Evolutionary conservation across 2,329 filamentous ascomycete genomes (phyloP).

Genomic region (Penicillium sp.): DNA sequence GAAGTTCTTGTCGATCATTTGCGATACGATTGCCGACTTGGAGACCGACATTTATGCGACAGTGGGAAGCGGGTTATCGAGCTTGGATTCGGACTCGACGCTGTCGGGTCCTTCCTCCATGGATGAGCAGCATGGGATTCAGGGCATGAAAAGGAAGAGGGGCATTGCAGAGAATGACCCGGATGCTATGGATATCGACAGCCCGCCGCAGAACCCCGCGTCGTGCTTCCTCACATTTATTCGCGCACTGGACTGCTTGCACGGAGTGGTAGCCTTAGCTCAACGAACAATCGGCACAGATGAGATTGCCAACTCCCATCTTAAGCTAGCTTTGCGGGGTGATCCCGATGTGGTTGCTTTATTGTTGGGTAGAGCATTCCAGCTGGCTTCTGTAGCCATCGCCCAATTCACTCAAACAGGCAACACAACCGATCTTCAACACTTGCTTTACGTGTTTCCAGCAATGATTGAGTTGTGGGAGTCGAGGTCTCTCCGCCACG

Average conservation of each 20-base stretch:
- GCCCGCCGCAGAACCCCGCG: constrained; percentile 28
- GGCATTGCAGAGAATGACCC: constrained; percentile 21
- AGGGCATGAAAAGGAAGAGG: constrained; percentile 43
- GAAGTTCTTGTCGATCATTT: constrained; percentile 66
- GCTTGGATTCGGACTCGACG: constrained; percentile 39
- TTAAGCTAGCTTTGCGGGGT: constrained; percentile 41
- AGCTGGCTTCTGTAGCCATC: constrained; percentile 32
- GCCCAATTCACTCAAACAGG: constrained; percentile 30
- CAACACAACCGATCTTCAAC: constrained; percentile 35
- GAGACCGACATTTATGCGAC: constrained; percentile 31
- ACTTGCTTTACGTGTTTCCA: constrained; percentile 35
- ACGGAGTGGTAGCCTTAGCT: constrained; percentile 30
- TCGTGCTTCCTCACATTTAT: constrained; percentile 37
- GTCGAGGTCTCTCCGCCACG: constrained; percentile 34
- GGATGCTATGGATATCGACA: constrained; percentile 34
- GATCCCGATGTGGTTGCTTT: constrained; percentile 36
- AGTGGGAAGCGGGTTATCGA: constrained; percentile 24
- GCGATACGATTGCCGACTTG: constrained; percentile 64
- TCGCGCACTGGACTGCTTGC: constrained; percentile 36
- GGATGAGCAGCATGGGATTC: constrained; percentile 21
- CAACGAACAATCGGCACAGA: constrained; percentile 28
- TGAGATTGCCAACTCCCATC: constrained; percentile 37
- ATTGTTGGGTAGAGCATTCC: constrained; percentile 39
- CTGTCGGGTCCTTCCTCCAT: constrained; percentile 28
- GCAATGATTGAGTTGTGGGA: constrained; percentile 41